Base-by-base conservation (phyloP, 495 filamentous ascomycete genomes). In the Hyphodiscus hymeniophilus region DNA sequence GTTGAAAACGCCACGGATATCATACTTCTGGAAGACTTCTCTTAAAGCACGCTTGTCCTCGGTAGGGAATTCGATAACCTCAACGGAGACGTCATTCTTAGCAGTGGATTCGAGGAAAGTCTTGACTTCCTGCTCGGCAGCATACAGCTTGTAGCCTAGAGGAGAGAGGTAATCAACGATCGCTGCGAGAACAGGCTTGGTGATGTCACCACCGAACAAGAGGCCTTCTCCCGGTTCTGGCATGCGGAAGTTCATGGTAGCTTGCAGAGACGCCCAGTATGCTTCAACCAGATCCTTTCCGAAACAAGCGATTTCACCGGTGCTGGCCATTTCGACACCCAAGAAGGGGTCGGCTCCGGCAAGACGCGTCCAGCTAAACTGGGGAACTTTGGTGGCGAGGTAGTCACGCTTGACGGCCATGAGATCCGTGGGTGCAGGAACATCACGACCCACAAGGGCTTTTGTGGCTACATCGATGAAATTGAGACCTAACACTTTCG, bases 311-410 rank as follows among this genome's bases (percentile, higher is more conserved):
- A 98, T 91, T 71, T 98, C 92, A 63, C 92, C 92, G 18, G 92
- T 98, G 59, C 82, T 88, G 22, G 89, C 73, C 92, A 98, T 98
- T 69, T 98, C 92, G 35, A 98, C 92, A 38, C 92, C 91, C 33
- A 98, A 78, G 80, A 94, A 98, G 18, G 92, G 92, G 62, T 98
- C 92, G 30, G 92, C 92, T 51, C 92, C 92, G 32, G 92, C 91
- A n/a, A 98, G 80, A 71, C 92, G 85, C 45, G 92, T 97, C 92
- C 92, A 98, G 12, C 85, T 90, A 76, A 98, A 98, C 66, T 98
- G 92, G 22, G 92, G 87, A 24, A 97, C 94, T 74, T 98, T 98
- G 63, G 89, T 95, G 18, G 92, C 92, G 31, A 92, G 69, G 66
- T 95, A 98, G 64, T 95, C 77, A 53, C 89, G 82, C 74, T 91